Conservation (phyloP, 2,329 filamentous ascomycete species). For the Xylariaceae sp. region DNA sequence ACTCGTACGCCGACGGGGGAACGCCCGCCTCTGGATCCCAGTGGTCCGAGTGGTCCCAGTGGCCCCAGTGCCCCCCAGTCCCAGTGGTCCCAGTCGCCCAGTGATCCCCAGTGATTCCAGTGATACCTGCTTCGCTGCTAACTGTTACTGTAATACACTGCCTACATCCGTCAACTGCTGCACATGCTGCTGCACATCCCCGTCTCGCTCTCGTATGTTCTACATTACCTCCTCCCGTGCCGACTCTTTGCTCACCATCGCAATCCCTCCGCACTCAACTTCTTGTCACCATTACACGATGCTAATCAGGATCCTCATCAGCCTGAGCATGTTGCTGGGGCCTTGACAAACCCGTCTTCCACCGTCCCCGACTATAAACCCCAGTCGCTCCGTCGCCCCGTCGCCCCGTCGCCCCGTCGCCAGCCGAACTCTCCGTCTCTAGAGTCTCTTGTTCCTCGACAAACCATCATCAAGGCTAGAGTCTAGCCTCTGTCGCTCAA, state of each 20-base stretch:
- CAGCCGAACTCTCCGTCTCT: slow-evolving; percentile 51
- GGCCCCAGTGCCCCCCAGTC: too few species aligned
- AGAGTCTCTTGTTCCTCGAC: slow-evolving; percentile 66
- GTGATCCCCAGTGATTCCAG: slow-evolving; percentile 6
- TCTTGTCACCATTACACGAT: slow-evolving; percentile 20
- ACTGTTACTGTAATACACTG: too few species aligned
- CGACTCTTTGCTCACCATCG: not conserved
- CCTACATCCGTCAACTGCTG: slow-evolving; percentile 18
- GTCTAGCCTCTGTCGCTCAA: slow-evolving; percentile 58
- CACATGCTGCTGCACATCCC: slow-evolving; percentile 17
- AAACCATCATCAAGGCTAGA: slow-evolving; percentile 72
- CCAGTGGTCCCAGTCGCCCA: too few species aligned
- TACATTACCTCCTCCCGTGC: slow-evolving; percentile 4
- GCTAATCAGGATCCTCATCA: slow-evolving; percentile 20
- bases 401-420: slow-evolving; percentile 31
- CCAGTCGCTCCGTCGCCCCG: slow-evolving; percentile 33
- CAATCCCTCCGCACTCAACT: slow-evolving; percentile 21
- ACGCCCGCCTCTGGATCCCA: slow-evolving; percentile 21
- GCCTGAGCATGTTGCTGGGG: slow-evolving; percentile 24
- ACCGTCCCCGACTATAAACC: slow-evolving; percentile 28
- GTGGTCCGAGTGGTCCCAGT: not conserved
- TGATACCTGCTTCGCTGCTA: slow-evolving; percentile 8
- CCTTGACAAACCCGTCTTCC: slow-evolving; percentile 22
- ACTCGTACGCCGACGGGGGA: slow-evolving; percentile 20
- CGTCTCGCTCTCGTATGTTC: slow-evolving; percentile 8